These are phyloP conservation scores for Psilocybe azurescens DNA, from an alignment of 768 basidiomycete species.

Conservation along the genomic window DNA sequence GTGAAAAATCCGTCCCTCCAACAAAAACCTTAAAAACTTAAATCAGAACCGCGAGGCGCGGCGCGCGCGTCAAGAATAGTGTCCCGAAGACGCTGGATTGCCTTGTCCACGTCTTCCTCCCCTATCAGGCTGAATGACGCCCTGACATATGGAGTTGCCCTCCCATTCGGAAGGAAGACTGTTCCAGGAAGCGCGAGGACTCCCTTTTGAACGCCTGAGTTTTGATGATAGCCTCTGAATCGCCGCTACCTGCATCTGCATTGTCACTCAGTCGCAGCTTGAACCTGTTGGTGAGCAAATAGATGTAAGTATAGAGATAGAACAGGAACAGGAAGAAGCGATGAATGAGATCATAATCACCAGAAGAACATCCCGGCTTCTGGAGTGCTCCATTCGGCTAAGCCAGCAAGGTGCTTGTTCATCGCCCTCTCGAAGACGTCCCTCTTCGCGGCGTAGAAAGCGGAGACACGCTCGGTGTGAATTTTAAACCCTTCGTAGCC, in stretches of 20 bases:
- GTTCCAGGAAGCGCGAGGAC: conserved; percentile 91
- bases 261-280: conserved; percentile 55
- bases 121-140: conserved; percentile 79
- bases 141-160: conserved; percentile 76
- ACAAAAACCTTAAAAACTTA: conserved; percentile 14
- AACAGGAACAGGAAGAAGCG: neutral
- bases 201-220: conserved; percentile 77
- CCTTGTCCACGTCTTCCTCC: conserved; percentile 76
- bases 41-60: conserved; percentile 7
- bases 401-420: conserved; percentile 73
- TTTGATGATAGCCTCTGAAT: conserved; percentile 76
- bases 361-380: conserved; percentile 93
- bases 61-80: conserved; percentile 38
- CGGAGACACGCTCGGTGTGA: conserved; percentile 73
- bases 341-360: conserved; percentile 41
- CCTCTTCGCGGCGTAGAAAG: conserved; percentile 75
- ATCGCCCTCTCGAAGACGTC: conserved; percentile 81
- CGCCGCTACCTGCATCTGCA: conserved; percentile 45
- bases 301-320: conserved; percentile 1
- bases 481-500: conserved; percentile 74
- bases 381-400: conserved; percentile 76
- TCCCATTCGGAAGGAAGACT: conserved; percentile 77
- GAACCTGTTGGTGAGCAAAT: conserved; percentile 54
- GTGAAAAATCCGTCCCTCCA: neutral
- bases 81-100: conserved; percentile 60